Evolutionary conservation across 768 basidiomycete species (phyloP).

Genomic region (Phlebiopsis flavidoalba): DNA sequence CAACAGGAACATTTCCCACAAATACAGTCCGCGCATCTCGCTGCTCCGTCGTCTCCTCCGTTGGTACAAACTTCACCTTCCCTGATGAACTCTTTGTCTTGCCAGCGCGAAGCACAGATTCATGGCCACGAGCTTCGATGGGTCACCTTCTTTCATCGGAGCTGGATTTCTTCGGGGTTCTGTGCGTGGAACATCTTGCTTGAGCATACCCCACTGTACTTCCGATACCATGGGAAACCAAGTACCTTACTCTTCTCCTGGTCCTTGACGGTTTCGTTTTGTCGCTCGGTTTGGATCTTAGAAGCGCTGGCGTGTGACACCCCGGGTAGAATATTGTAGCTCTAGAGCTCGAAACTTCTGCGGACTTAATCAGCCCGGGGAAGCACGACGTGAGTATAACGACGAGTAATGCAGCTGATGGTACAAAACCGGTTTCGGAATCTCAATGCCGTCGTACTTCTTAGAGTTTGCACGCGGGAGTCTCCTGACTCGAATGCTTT

Average conservation of each 20-base stretch:
- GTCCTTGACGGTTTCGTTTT: no score
- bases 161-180: conserved; percentile 20
- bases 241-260: not conserved
- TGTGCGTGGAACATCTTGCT: no score
- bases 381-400: no score
- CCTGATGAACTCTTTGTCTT: conserved; percentile 22
- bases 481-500: conserved; percentile 6
- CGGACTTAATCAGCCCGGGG: no score
- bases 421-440: no score
- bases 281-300: no score
- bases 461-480: conserved; percentile 6
- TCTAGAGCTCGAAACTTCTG: no score
- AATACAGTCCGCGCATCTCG: conserved; percentile 86
- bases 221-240: not conserved
- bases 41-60: conserved; percentile 66
- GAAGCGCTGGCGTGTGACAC: no score
- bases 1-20: conserved; percentile 80
- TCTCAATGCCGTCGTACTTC: conserved; percentile 9
- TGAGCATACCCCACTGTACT: not conserved
- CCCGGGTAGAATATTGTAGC: no score
- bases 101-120: conserved; percentile 38
- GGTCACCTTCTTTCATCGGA: conserved; percentile 25
- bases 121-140: conserved; percentile 55
- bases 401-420: not conserved
- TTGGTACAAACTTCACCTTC: conserved; percentile 49